A percentile compares a stretch with the other conserved stretches of the same genome.
phyloP scores from a whole-genome alignment of 441 rosid genomes.

The Macaranga tanarius region DNA sequence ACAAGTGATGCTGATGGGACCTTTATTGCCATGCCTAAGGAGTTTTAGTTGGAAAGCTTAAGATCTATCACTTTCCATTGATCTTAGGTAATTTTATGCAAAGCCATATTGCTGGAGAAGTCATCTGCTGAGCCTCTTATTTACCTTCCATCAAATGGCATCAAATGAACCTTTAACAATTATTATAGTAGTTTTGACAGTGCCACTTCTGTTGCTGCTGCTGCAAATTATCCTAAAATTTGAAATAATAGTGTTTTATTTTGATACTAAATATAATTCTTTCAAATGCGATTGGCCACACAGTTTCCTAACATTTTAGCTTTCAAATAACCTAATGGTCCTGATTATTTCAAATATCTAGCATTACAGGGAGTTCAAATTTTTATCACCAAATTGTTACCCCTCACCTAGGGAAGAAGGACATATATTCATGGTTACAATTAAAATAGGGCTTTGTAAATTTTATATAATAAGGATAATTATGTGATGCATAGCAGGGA shows the following conservation, averaged over 20 bases:
- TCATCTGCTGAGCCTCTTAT: not conserved
- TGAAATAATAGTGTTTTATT: not conserved
- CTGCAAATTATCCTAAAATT: not conserved
- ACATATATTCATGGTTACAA: not conserved
- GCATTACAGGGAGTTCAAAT: not conserved
- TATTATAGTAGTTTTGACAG: not conserved
- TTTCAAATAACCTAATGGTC: not conserved
- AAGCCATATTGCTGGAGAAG: too few relatives aligned
- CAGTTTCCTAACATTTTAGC: not conserved
- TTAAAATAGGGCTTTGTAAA: not conserved
- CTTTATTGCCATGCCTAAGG: not conserved
- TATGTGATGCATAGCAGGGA: not conserved
- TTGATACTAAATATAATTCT: not conserved
- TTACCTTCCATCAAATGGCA: not conserved
- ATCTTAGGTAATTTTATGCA: not conserved
- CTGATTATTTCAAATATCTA: not conserved
- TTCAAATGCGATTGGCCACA: not conserved
- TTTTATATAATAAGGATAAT: not conserved
- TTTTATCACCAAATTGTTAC: not conserved
- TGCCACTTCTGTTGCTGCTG: not conserved
- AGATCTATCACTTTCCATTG: not conserved
- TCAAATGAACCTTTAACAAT: not conserved
- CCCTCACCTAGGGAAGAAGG: not conserved
- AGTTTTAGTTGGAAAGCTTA: too few relatives aligned
- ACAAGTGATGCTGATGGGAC: too few relatives aligned